Evolutionary conservation across 352 stramenopile genomes (phyloP), one percentile per base, ranked within the genome.

Genomic region (Globisporangium paroecandrum): DNA sequence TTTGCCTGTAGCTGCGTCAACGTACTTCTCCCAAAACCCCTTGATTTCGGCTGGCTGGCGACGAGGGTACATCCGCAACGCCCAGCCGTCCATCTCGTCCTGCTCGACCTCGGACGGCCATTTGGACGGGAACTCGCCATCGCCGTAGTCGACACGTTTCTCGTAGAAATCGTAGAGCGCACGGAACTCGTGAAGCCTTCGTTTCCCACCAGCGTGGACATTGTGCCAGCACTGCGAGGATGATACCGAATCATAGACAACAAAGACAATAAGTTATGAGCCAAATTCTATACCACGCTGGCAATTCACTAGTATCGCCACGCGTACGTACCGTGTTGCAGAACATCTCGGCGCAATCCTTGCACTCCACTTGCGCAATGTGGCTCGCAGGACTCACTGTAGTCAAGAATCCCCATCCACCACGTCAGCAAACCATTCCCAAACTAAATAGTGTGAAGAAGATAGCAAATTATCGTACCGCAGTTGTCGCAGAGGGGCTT

Each of bases 141-240:
- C 84, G 27, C 81, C 89, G 62, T 98, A 98, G 77, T 98, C 95
- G 46, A 98, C 77, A 34, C 95, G 84, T 55, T 81, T 89, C 13
- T 82, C 91, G 68, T 97, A 97, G 69, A 81, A 97, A 70, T 98
- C 95, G 70, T 97, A 98, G 0, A 98, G 69, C 27, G 82, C 79
- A 51, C 91, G 83, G 69, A 97, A 98, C 22, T 74, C 69, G 77
- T 98, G 94, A 3, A 63, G 22, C 34, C 80, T 77, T 34, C 94
- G 77, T 58, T 85, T 85, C 24, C 93, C 93, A 47, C 93, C 92
- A 12, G 79, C 81, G 64, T 98, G 91, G 58, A 98, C 92, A 46
- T 85, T 83, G 18, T 84, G 22, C 77, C 79, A 98, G 77, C 94
- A 98, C 72, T 94, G 24, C 2, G 25, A 36, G n/a, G 18, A 34